Evolutionary conservation across 768 basidiomycete genomes (phyloP).

Genomic region (Macrolepiota albuminosa): DNA sequence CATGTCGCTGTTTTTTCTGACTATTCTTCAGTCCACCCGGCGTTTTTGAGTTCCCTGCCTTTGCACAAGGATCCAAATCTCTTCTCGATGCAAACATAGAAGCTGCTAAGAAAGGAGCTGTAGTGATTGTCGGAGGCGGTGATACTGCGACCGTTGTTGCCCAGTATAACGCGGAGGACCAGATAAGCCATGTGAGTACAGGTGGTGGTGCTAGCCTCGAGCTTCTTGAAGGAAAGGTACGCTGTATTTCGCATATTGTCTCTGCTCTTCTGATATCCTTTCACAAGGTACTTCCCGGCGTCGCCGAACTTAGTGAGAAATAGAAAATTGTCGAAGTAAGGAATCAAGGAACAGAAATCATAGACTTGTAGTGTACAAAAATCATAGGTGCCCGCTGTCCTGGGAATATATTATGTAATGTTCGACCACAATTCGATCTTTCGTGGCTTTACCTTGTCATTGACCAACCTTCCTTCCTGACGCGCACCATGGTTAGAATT

Average conservation of each 20-base stretch:
- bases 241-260: slow-evolving; percentile 6
- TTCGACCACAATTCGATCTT: not conserved
- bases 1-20: not conserved
- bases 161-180: slow-evolving; percentile 78
- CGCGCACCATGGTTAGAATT: slow-evolving; percentile 67
- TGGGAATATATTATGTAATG: slow-evolving; percentile 15
- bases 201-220: slow-evolving; percentile 94
- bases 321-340: slow-evolving; percentile 18
- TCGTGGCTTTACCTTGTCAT: not conserved
- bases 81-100: slow-evolving; percentile 84
- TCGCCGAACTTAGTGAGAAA: slow-evolving; percentile 87
- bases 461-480: not conserved
- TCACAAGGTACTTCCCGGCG: slow-evolving; percentile 77
- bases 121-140: slow-evolving; percentile 94
- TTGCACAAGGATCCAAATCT: slow-evolving; percentile 78
- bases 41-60: slow-evolving; percentile 95
- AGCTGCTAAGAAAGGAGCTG: slow-evolving; percentile 80
- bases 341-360: not conserved
- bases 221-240: slow-evolving; percentile 95
- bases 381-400: not conserved
- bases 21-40: slow-evolving; percentile 72
- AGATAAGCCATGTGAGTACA: slow-evolving; percentile 94
- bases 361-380: not conserved
- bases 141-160: slow-evolving; percentile 96
- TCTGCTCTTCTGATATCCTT: not conserved